phyloP scores from a whole-genome alignment of 306 rosid species.

The Trifolium pratense region DNA sequence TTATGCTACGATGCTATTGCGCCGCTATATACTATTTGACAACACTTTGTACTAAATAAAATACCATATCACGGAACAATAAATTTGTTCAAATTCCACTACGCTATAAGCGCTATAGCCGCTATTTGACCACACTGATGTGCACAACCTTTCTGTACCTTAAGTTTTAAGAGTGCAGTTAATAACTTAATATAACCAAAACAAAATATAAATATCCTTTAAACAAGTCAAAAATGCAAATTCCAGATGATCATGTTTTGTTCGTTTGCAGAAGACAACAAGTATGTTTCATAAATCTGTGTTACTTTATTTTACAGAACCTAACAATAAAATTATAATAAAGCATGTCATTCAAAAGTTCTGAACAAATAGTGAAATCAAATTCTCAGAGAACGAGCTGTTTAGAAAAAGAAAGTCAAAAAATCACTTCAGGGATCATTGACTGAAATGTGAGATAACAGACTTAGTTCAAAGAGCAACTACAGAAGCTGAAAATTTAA shows the following conservation, averaged over 20 bases:
- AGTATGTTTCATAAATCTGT: not conserved
- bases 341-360: not conserved
- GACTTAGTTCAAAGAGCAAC: conserved; percentile 20
- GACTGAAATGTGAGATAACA: not conserved
- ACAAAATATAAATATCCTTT: conserved; percentile 4
- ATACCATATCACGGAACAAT: no score
- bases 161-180: not conserved
- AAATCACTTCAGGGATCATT: conserved; percentile 6
- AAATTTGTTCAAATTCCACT: no score
- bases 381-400: not conserved
- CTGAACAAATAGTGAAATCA: conserved; percentile 2
- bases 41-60: no score
- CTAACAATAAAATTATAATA: not conserved
- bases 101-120: no score
- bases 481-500: conserved; percentile 14
- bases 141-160: conserved; percentile 7
- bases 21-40: no score
- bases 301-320: conserved; percentile 10
- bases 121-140: not conserved
- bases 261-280: not conserved
- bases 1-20: no score
- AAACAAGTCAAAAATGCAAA: not conserved
- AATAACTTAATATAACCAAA: not conserved
- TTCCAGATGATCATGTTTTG: conserved; percentile 7
- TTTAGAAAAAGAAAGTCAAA: not conserved